Conservation (phyloP, 805 yeast species). For the Hanseniaspora meyeri region DNA sequence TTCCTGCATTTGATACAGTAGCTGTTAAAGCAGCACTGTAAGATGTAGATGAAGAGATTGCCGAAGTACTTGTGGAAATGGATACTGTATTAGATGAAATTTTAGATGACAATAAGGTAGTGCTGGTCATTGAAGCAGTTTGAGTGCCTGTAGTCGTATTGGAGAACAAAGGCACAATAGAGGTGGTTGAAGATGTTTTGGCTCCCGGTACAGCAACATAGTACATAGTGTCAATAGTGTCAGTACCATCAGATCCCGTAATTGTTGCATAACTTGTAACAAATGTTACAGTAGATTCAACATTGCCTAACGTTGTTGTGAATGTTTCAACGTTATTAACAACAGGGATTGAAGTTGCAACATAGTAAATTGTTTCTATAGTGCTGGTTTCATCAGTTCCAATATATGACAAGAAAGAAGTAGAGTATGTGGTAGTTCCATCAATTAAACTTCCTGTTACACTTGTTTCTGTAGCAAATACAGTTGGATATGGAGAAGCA, state of each 20-base stretch:
- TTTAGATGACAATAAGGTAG: neutral
- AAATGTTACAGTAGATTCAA: slow-evolving; percentile 4
- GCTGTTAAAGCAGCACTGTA: neutral
- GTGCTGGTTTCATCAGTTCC: slow-evolving; percentile 4
- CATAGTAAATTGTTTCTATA: neutral
- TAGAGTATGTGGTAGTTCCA: neutral
- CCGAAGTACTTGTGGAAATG: neutral
- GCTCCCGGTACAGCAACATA: neutral
- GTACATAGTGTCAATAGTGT: slow-evolving; percentile 7
- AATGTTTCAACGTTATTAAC: neutral
- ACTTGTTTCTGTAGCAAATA: neutral
- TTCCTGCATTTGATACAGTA: neutral
- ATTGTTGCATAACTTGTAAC: slow-evolving; percentile 1
- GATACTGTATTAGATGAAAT: neutral
- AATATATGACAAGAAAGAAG: neutral
- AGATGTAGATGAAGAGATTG: neutral
- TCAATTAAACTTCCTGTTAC: neutral
- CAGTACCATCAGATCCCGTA: slow-evolving; percentile 9
- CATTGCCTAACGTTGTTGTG: neutral
- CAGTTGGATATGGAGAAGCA: slow-evolving; percentile 13
- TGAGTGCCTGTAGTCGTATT: neutral
- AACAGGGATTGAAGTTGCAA: neutral
- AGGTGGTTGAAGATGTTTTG: neutral
- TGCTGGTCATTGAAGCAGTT: neutral
- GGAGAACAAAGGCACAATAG: neutral